phyloP scores from a whole-genome alignment of 164 flowering plant genomes.

The Aristolochia californica region DNA sequence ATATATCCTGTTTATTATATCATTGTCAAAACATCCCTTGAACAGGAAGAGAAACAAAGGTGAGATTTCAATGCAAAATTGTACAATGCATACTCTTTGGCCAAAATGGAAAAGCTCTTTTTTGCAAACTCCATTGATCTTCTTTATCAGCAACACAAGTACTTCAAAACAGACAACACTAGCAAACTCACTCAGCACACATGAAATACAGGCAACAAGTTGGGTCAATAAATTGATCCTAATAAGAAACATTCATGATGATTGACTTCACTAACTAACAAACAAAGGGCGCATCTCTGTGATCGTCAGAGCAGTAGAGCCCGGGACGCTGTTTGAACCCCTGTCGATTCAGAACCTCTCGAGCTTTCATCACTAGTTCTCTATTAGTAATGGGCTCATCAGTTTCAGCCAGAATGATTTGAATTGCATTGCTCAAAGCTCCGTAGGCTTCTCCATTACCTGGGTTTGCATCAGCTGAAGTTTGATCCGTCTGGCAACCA shows the following conservation, averaged over 20 bases:
- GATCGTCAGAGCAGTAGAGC: constrained; percentile 68
- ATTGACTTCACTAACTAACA: too few relatives aligned
- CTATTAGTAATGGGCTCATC: constrained; percentile 46
- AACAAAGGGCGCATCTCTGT: constrained; percentile 54
- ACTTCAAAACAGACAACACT: too few relatives aligned
- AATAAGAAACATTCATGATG: too few relatives aligned
- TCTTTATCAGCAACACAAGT: too few relatives aligned
- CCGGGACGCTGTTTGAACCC: constrained; percentile 92
- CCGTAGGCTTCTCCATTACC: constrained; percentile 68
- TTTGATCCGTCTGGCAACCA: constrained; percentile 87
- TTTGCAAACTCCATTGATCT: too few relatives aligned
- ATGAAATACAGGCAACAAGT: too few relatives aligned
- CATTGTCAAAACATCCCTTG: constrained; percentile 1
- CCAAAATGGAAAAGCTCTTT: neutral
- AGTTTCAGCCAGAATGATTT: constrained; percentile 49
- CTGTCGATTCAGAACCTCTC: constrained; percentile 58
- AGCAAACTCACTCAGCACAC: too few relatives aligned
- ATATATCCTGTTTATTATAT: constrained; percentile 11
- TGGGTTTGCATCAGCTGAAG: constrained; percentile 82
- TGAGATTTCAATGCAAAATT: neutral
- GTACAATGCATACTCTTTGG: neutral
- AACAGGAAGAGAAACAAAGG: neutral
- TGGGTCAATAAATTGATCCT: too few relatives aligned
- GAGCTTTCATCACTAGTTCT: constrained; percentile 58
- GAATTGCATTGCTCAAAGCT: constrained; percentile 93